A percentile compares a stretch with the other conserved stretches of the same genome.
Evolutionary conservation across 106 monocot species (phyloP).

Genomic region (Iris macrosiphon): DNA sequence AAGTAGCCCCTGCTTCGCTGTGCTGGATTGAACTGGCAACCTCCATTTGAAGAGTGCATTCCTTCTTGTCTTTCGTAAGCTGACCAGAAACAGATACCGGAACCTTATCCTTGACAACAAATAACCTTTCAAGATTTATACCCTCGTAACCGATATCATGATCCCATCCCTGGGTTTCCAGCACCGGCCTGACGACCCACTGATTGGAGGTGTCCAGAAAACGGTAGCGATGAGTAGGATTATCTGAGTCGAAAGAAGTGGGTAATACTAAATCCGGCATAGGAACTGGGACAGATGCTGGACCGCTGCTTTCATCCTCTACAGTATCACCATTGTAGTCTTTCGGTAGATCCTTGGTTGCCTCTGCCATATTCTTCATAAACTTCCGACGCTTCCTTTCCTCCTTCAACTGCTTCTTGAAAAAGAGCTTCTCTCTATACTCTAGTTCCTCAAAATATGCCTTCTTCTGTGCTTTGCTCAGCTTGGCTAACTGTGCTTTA

Average conservation of each 20-base stretch:
- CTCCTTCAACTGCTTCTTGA: slow-evolving; percentile 82
- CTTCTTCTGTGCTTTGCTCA: slow-evolving; percentile 68
- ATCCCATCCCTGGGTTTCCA: slow-evolving; percentile 94
- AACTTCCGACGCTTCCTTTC: slow-evolving; percentile 51
- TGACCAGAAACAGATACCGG: slow-evolving; percentile 90
- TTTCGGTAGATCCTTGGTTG: slow-evolving; percentile 25
- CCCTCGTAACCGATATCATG: slow-evolving; percentile 99
- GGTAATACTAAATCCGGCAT: slow-evolving; percentile 88
- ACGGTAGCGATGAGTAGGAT: slow-evolving; percentile 84
- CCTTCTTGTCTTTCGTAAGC: slow-evolving; percentile 96
- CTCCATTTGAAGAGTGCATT: slow-evolving; percentile 90
- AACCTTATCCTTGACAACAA: slow-evolving; percentile 60
- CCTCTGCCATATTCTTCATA: slow-evolving; percentile 47
- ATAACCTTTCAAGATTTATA: slow-evolving; percentile 73
- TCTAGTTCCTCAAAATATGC: slow-evolving; percentile 92
- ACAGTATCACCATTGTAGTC: slow-evolving; percentile 24
- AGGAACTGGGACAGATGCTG: slow-evolving; percentile 73
- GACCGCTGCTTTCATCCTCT: slow-evolving; percentile 51
- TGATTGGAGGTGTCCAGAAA: slow-evolving; percentile 64
- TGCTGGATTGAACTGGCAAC: slow-evolving; percentile 79
- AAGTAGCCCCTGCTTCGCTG: slow-evolving; percentile 43
- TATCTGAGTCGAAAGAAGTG: slow-evolving; percentile 92
- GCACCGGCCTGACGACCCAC: slow-evolving; percentile 89
- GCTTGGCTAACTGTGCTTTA: slow-evolving; percentile 46
- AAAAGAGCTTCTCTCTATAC: slow-evolving; percentile 91